Percentiles rank a stretch among this genome's conserved stretches.
phyloP scores from a whole-genome alignment of 345 rosid species.

The Brassica carinata region DNA sequence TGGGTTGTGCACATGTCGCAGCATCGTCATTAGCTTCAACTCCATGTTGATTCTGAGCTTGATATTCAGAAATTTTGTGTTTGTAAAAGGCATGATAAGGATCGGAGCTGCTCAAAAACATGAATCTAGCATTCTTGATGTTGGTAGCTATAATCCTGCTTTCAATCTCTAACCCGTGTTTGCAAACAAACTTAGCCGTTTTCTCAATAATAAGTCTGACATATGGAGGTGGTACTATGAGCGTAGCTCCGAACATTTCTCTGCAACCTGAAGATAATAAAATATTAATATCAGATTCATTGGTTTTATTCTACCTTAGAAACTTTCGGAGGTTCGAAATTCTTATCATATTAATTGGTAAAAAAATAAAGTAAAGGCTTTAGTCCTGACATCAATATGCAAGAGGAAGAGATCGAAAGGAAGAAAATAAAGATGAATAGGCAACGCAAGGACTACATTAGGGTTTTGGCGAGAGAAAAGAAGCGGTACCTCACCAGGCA shows the following conservation, averaged over 20 bases:
- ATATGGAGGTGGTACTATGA: neutral
- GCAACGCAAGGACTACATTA: neutral
- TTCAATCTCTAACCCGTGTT: constrained; percentile 1
- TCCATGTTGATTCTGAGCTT: neutral
- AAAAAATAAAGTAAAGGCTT: neutral
- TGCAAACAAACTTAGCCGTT: neutral
- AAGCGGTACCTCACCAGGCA: neutral
- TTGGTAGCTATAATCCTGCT: neutral
- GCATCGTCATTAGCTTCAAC: neutral
- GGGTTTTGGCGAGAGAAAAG: neutral
- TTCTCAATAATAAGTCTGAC: neutral
- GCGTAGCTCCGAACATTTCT: neutral
- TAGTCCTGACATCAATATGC: neutral
- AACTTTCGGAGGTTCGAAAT: neutral
- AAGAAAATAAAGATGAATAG: neutral
- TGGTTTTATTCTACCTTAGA: no score
- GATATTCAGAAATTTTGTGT: neutral
- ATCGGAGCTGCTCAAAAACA: neutral
- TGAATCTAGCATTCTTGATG: neutral
- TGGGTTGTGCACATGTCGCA: neutral
- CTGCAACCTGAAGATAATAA: neutral
- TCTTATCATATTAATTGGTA: neutral
- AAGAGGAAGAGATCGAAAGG: neutral
- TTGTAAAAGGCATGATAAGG: neutral
- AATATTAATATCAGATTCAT: neutral